Percentiles rank a stretch among this genome's conserved stretches.
phyloP scores from a whole-genome alignment of 2,329 filamentous ascomycete genomes.

The Grosmannia penicillata region DNA sequence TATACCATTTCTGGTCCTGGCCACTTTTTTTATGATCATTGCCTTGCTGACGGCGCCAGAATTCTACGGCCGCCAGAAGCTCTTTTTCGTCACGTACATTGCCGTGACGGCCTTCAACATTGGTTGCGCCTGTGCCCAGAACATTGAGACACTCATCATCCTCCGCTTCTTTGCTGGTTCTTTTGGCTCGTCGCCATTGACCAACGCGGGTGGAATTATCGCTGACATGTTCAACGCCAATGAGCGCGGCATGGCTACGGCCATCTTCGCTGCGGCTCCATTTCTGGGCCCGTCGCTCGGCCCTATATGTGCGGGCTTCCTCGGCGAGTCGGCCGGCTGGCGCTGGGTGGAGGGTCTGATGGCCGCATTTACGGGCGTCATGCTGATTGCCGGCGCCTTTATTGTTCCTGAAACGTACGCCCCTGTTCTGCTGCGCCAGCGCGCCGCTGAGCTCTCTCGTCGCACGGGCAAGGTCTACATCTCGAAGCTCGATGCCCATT shows the following conservation, averaged over 20 bases:
- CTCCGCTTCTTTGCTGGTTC: conserved; percentile 49
- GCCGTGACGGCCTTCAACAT: conserved; percentile 46
- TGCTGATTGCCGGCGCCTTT: conserved; percentile 38
- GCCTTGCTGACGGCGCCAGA: conserved; percentile 22
- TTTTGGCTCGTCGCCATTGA: conserved; percentile 47
- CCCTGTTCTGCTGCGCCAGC: conserved; percentile 38
- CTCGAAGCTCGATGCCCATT: conserved; percentile 26
- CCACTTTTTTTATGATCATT: neutral
- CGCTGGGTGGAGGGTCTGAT: conserved; percentile 55
- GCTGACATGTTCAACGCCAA: conserved; percentile 42
- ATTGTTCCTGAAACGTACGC: conserved; percentile 47
- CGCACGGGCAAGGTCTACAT: conserved; percentile 24
- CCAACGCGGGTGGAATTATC: conserved; percentile 47
- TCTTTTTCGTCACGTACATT: conserved; percentile 43
- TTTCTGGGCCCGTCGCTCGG: conserved; percentile 50
- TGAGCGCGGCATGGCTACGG: conserved; percentile 41
- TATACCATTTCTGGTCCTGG: neutral
- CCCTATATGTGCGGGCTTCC: conserved; percentile 53
- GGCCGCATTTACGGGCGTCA: conserved; percentile 45
- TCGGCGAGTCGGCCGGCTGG: conserved; percentile 50
- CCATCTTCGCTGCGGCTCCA: conserved; percentile 49
- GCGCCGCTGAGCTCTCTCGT: conserved; percentile 34
- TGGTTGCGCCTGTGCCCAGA: conserved; percentile 40
- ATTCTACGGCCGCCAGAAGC: conserved; percentile 41
- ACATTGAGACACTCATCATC: conserved; percentile 43